These are phyloP conservation scores for Cryphonectria japonica DNA, from an alignment of 2,329 filamentous ascomycete species.

Conservation along the genomic window DNA sequence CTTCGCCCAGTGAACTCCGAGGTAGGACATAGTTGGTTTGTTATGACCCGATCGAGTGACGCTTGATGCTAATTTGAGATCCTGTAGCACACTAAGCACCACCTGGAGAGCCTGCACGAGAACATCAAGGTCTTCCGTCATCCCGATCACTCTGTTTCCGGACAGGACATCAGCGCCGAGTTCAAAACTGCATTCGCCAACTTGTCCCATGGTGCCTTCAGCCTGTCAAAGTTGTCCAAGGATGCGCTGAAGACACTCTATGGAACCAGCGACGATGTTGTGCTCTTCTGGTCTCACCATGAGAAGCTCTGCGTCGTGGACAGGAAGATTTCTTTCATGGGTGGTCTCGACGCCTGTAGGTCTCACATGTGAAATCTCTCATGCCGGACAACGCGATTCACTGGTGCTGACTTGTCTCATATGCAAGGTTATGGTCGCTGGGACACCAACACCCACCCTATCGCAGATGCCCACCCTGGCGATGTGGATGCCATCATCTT, in stretches of 20 bases:
- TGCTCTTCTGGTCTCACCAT: slow-evolving; percentile 91
- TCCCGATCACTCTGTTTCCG: slow-evolving; percentile 82
- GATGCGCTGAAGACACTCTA: slow-evolving; percentile 80
- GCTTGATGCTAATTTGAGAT: neutral
- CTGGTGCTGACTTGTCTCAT: neutral
- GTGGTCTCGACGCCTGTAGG: slow-evolving; percentile 79
- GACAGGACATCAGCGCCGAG: slow-evolving; percentile 40
- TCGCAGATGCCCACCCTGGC: slow-evolving; percentile 80
- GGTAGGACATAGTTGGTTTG: slow-evolving; percentile 25
- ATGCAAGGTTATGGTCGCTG: slow-evolving; percentile 74
- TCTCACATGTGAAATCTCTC: slow-evolving; percentile 52
- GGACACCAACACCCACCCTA: slow-evolving; percentile 85
- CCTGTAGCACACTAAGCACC: slow-evolving; percentile 74
- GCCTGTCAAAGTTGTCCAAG: slow-evolving; percentile 66
- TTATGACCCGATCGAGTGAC: neutral
- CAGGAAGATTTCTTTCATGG: slow-evolving; percentile 83
- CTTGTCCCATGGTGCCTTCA: slow-evolving; percentile 52
- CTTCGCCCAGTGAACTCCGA: slow-evolving; percentile 36
- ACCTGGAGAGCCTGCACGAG: slow-evolving; percentile 74
- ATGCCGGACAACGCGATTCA: too few relatives aligned
- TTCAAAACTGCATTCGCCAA: slow-evolving; percentile 31
- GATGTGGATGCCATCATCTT: slow-evolving; percentile 78
- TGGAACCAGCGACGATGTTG: slow-evolving; percentile 77
- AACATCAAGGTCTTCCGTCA: slow-evolving; percentile 91
- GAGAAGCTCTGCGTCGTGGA: slow-evolving; percentile 89